These are phyloP conservation scores for Persicaria tinctoria DNA, from an alignment of 148 eudicot species.

Conservation along the genomic window DNA sequence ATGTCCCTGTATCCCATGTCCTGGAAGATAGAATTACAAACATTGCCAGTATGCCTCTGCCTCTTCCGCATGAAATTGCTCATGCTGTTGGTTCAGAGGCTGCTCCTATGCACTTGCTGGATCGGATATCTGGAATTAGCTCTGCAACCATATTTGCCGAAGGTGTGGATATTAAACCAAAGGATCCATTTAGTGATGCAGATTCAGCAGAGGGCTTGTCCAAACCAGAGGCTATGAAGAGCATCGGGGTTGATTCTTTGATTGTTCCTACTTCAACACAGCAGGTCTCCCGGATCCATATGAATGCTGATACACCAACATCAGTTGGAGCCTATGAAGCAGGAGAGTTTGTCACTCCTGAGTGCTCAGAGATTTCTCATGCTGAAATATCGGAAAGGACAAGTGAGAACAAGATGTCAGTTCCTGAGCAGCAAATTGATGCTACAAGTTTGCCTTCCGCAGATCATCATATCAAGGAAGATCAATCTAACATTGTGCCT, in stretches of 20 bases:
- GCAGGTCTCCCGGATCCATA: too few species aligned
- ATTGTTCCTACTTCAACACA: too few species aligned
- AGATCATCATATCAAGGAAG: conserved; percentile 25
- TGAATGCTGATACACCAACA: background rate
- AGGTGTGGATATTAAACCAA: conserved; percentile 22
- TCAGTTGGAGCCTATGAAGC: background rate
- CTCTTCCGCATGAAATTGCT: conserved; percentile 28
- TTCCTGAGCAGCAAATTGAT: conserved; percentile 25
- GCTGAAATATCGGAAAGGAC: conserved; percentile 14
- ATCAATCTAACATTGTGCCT: conserved; percentile 24
- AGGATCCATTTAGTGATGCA: conserved; percentile 19
- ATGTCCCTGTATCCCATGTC: conserved; percentile 31
- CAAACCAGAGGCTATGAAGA: conserved; percentile 20
- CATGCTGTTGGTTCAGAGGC: conserved; percentile 30
- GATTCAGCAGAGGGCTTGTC: conserved; percentile 18
- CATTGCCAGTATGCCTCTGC: conserved; percentile 26
- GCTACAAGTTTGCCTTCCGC: conserved; percentile 12
- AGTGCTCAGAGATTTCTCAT: conserved; percentile 15
- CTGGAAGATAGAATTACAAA: conserved; percentile 30
- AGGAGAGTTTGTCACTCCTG: conserved; percentile 7
- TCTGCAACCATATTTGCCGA: conserved; percentile 26
- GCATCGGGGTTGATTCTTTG: conserved; percentile 10
- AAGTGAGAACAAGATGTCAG: conserved; percentile 16
- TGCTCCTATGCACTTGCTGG: conserved; percentile 51
- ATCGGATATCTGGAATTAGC: conserved; percentile 41